A percentile compares a stretch with the other conserved stretches of the same genome.
Evolutionary conservation across 148 eudicot species (phyloP).

Genomic region (Pharnaceum exiguum): DNA sequence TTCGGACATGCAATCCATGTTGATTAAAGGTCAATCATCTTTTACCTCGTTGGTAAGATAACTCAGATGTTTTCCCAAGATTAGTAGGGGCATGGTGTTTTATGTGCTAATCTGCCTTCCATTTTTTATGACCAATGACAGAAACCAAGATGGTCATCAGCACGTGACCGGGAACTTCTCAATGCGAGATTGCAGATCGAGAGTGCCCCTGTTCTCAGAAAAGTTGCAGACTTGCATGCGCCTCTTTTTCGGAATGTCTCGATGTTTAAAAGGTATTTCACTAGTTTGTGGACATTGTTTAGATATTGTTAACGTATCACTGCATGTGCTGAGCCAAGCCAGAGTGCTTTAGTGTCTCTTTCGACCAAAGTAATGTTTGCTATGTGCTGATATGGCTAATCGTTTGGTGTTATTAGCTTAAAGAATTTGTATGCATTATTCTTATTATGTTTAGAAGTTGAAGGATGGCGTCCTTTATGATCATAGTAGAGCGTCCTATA

Average conservation of each 20-base stretch:
- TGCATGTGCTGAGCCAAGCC: no score
- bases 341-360: not conserved
- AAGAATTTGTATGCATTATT: no score
- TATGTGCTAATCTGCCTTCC: not conserved
- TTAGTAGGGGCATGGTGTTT: not conserved
- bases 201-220: conserved; percentile 41
- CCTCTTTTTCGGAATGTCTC: conserved; percentile 62
- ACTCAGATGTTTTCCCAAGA: not conserved
- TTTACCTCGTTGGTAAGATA: conserved; percentile 36
- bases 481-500: no score
- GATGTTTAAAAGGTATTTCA: conserved; percentile 56
- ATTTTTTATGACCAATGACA: conserved; percentile 20
- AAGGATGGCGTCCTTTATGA: no score
- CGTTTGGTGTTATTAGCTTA: no score
- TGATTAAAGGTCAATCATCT: conserved; percentile 26
- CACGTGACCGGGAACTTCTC: conserved; percentile 52
- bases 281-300: not conserved
- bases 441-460: no score
- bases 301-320: not conserved
- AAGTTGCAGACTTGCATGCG: conserved; percentile 35
- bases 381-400: no score
- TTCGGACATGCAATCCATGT: conserved; percentile 48
- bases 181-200: conserved; percentile 48
- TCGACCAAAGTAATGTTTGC: no score
- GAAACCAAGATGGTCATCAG: conserved; percentile 36